phyloP scores from a whole-genome alignment of 371 early-diverging fungal genomes.

The Apophysomyces trapeziformis region DNA sequence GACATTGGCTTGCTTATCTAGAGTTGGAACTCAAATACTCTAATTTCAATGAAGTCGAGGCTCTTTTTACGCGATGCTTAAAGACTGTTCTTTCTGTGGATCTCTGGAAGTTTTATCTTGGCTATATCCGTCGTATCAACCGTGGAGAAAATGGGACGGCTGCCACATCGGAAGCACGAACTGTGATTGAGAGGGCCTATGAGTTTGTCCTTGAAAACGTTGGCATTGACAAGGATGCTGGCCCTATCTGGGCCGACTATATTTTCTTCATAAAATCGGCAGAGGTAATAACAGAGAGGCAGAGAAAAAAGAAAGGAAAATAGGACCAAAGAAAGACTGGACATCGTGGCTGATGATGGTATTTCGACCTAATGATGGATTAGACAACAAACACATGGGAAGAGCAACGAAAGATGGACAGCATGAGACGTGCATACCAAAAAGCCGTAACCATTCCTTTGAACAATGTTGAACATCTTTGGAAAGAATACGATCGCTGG shows the following conservation, averaged over 20 bases:
- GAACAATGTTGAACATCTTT: conserved; percentile 85
- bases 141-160: conserved; percentile 51
- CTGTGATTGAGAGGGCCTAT: conserved; percentile 81
- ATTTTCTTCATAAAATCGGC: conserved; percentile 78
- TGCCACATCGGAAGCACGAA: conserved; percentile 69
- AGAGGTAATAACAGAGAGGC: conserved; percentile 62
- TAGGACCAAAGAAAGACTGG: no score
- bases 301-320: not conserved
- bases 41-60: conserved; percentile 77
- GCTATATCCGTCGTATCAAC: conserved; percentile 85
- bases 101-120: conserved; percentile 88
- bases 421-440: conserved; percentile 86
- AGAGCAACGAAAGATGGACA: conserved; percentile 87
- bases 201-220: conserved; percentile 88
- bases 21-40: conserved; percentile 84
- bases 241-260: conserved; percentile 90
- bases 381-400: conserved; percentile 83
- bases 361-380: not conserved
- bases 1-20: conserved; percentile 83
- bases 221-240: conserved; percentile 91
- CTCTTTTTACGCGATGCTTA: conserved; percentile 86
- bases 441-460: conserved; percentile 86
- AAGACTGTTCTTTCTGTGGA: conserved; percentile 83
- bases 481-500: conserved; percentile 96
- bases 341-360: not conserved